Conservation (phyloP, 805 yeast species). For the Saturnispora sekii region DNA sequence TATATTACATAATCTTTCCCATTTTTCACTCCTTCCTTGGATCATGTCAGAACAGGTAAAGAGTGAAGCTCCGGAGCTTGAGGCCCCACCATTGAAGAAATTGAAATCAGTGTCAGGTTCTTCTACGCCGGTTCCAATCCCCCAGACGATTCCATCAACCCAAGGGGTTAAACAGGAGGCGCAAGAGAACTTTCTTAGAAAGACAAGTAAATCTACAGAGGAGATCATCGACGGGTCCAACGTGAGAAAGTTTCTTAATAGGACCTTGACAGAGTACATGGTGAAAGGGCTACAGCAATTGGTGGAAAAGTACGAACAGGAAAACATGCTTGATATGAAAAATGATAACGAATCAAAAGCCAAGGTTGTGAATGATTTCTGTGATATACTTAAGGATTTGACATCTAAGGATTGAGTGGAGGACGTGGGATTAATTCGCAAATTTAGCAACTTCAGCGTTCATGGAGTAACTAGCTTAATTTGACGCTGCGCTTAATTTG, state of each 20-base stretch:
- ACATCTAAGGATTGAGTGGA: not conserved
- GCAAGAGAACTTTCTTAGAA: constrained; percentile 6
- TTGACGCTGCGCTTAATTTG: no score
- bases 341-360: constrained; percentile 2
- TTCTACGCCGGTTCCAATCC: constrained; percentile 20
- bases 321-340: constrained; percentile 7
- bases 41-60: constrained; percentile 1
- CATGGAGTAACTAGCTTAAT: no score
- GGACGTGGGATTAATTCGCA: no score
- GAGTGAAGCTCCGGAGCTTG: not conserved
- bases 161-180: constrained; percentile 1
- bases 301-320: constrained; percentile 23
- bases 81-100: constrained; percentile 6
- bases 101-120: constrained; percentile 7
- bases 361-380: constrained; percentile 11
- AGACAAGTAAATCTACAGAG: constrained; percentile 14
- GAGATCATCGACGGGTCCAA: constrained; percentile 48
- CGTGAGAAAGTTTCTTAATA: constrained; percentile 39
- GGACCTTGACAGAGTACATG: constrained; percentile 36
- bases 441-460: no score
- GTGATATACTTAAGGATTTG: constrained; percentile 9
- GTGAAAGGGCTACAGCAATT: constrained; percentile 32
- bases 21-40: not conserved
- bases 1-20: not conserved
- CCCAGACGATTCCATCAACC: constrained; percentile 12